Base-by-base conservation (phyloP, 768 basidiomycete species). In the Pluteus cervinus region DNA sequence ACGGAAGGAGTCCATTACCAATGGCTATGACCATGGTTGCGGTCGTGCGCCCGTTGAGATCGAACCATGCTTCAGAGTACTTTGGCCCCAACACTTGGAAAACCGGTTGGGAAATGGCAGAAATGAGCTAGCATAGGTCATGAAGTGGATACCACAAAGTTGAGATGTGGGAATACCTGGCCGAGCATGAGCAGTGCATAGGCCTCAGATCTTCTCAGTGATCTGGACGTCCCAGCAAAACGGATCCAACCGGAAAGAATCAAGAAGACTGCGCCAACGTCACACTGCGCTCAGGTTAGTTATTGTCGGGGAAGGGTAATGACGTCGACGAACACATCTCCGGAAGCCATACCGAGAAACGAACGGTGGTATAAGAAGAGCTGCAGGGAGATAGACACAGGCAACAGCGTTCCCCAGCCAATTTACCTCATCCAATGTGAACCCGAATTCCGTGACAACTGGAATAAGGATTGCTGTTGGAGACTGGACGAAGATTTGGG, bases 11-110 rank as follows among this genome's bases (percentile, higher is more conserved):
- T 34, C 56, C 38, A n/a, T n/a, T 39, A 73, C 76, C 63, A 29
- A 78, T 72, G 5, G 73, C 68, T 21, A 75, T 49, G 14, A 73
- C 51, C 74, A 75, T 78, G 1, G 73, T 91, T 9, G 85, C 85
- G 0, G 87, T 89, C 2, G 83, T 88, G 28, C 88, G 69, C 10
- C 81, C 77, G 41, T 73, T 65, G 32, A 88, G 58, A 43, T 83
- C 77, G 49, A 91, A 91, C 88, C 88, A 91, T 22, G 61, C 74
- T 53, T 91, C 84, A 0, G 87, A 88, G 56, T 82, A 91, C 36
- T 75, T 79, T 2, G 88, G 85, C 4, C 82, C 83, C 7, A 89
- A 60, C 17, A 90, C 73, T 58, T 86, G 86, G 55, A 76, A 89
- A 10, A 80, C 62, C 3, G 86, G 78, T 50, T 86, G 82, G 2